Evolutionary conservation across 169 alveolate species (phyloP).

Genomic region (Plasmodium gaboni): DNA sequence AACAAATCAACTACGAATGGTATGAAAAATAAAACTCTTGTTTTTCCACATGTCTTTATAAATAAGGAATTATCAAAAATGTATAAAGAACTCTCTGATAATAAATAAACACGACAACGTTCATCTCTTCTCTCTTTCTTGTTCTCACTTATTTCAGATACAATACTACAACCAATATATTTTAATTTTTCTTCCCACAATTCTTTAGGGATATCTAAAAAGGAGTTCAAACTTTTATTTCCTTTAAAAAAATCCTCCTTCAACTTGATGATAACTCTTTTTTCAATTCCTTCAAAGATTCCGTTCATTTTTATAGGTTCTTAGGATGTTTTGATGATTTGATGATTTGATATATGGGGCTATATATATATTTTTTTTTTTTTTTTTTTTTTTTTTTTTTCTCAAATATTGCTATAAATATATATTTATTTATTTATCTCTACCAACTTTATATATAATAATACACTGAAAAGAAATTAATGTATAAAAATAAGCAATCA

Average conservation of each 20-base stretch:
- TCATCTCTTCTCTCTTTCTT: slow-evolving; percentile 2
- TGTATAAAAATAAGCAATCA: too few relatives aligned
- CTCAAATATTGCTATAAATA: too few relatives aligned
- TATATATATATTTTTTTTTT: too few relatives aligned
- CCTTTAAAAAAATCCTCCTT: slow-evolving; percentile 17
- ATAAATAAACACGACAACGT: slow-evolving; percentile 50
- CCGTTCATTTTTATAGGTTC: slow-evolving; percentile 21
- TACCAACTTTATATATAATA: too few relatives aligned
- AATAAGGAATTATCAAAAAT: slow-evolving; percentile 25
- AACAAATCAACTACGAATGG: slow-evolving; percentile 59
- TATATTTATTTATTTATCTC: too few relatives aligned
- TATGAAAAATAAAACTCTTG: slow-evolving; percentile 62
- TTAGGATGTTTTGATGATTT: too few relatives aligned
- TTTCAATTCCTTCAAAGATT: slow-evolving; percentile 69
- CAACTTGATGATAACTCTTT: slow-evolving; percentile 36
- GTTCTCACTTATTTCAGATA: slow-evolving; percentile 56
- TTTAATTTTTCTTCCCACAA: slow-evolving; percentile 43
- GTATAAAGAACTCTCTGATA: slow-evolving; percentile 64
- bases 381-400: too few relatives aligned
- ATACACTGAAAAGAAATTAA: too few relatives aligned
- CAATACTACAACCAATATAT: slow-evolving; percentile 49
- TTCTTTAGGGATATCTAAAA: slow-evolving; percentile 31
- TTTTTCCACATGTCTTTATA: slow-evolving; percentile 68
- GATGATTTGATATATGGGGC: too few relatives aligned
- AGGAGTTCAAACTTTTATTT: slow-evolving; percentile 7